These are phyloP conservation scores for Daedalea quercina DNA, from an alignment of 768 basidiomycete genomes.

Conservation along the genomic window DNA sequence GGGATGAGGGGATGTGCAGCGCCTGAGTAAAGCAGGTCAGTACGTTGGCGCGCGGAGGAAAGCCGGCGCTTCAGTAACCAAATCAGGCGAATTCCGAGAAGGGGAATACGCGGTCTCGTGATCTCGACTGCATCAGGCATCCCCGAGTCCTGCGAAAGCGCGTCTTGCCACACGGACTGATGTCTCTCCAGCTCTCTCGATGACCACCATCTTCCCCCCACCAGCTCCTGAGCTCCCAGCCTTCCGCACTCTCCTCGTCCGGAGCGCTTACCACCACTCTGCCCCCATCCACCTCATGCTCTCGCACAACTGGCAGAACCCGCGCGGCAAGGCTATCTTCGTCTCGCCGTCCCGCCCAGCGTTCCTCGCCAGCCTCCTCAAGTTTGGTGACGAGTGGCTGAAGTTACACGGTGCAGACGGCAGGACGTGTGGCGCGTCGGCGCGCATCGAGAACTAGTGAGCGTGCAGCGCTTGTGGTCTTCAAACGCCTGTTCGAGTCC, in stretches of 20 bases:
- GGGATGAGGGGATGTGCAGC: no score
- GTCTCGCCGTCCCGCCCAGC: constrained; percentile 46
- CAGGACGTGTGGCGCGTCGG: constrained; percentile 14
- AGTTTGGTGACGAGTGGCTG: constrained; percentile 43
- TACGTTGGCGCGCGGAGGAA: no score
- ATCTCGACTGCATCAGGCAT: no score
- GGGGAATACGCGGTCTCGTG: no score
- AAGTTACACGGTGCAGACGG: constrained; percentile 25
- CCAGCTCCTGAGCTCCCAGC: constrained; percentile 42
- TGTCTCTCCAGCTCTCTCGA: constrained; percentile 1
- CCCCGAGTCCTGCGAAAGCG: not conserved
- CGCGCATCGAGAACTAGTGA: constrained; percentile 44
- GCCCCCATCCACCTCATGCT: constrained; percentile 64
- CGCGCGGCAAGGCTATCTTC: constrained; percentile 35
- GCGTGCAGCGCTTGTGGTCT: constrained; percentile 17
- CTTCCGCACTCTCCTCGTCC: constrained; percentile 53
- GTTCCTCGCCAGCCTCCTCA: constrained; percentile 35
- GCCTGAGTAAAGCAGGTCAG: no score
- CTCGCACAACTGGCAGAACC: constrained; percentile 34
- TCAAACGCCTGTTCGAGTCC: not conserved
- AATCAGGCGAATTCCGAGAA: no score
- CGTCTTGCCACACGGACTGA: not conserved
- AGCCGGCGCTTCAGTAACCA: no score
- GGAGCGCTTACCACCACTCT: constrained; percentile 58
- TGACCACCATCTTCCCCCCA: constrained; percentile 35